Percentiles rank a stretch among this genome's conserved stretches.
phyloP scores from a whole-genome alignment of 108 stramenopile genomes.

The Pseudonitzschia delicatissima region DNA sequence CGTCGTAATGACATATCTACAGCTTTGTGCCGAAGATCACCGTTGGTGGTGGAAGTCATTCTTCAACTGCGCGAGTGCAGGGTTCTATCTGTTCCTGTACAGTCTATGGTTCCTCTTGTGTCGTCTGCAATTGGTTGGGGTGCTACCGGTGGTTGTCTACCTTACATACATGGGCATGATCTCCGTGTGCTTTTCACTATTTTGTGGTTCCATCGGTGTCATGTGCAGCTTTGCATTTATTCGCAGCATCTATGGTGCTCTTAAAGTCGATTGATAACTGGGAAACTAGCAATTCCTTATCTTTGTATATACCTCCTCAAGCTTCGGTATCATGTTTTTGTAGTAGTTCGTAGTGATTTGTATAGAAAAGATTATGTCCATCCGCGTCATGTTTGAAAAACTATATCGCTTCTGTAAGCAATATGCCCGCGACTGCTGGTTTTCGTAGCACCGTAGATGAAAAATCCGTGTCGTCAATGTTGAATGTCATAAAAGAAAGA shows the following conservation, averaged over 20 bases:
- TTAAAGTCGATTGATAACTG: constrained; percentile 69
- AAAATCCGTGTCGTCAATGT: too few species aligned
- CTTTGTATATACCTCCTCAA: too few species aligned
- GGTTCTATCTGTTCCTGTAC: constrained; percentile 93
- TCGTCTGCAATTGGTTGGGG: constrained; percentile 82
- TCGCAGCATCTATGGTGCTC: constrained; percentile 43
- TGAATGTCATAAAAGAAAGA: too few species aligned
- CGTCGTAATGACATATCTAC: constrained; percentile 96
- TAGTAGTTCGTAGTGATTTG: too few species aligned
- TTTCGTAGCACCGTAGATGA: too few species aligned
- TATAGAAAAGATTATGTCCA: too few species aligned
- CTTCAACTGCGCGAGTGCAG: constrained; percentile 89
- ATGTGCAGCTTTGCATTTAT: constrained; percentile 76
- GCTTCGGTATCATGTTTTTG: too few species aligned
- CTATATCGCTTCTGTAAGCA: too few species aligned
- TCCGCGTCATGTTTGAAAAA: too few species aligned
- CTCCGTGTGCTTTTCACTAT: constrained; percentile 80
- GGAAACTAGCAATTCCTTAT: too few species aligned
- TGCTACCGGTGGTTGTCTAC: constrained; percentile 89
- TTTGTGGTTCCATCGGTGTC: constrained; percentile 91
- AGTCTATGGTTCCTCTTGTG: constrained; percentile 87
- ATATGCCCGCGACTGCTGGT: too few species aligned
- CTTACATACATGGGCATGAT: constrained; percentile 98
- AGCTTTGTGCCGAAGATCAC: constrained; percentile 97
- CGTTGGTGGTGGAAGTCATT: constrained; percentile 99